A percentile compares a stretch with the other conserved stretches of the same genome.
These are phyloP conservation scores for Aspergillus sp. DNA, from an alignment of 2,329 filamentous ascomycete species.

Conservation along the genomic window DNA sequence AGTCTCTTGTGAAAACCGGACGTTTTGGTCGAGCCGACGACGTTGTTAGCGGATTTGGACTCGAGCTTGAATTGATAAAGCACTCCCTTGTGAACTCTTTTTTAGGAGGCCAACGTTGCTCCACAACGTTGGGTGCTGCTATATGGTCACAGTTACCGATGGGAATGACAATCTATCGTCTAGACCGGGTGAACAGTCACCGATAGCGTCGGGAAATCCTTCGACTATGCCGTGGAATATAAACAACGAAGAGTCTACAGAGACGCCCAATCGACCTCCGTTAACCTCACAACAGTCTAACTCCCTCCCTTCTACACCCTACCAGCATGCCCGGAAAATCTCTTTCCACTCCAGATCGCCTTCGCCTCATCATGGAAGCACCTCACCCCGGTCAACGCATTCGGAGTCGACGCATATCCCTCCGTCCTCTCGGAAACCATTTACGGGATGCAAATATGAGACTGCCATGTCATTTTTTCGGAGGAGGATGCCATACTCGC, in stretches of 20 bases:
- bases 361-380: constrained; percentile 74
- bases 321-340: constrained; percentile 81
- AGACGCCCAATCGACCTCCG: constrained; percentile 47
- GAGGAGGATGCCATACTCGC: constrained; percentile 85
- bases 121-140: constrained; percentile 35
- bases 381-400: constrained; percentile 86
- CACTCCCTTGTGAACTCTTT: not conserved
- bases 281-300: constrained; percentile 69
- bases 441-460: constrained; percentile 80
- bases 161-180: constrained; percentile 42
- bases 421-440: constrained; percentile 66
- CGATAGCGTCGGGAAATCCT: constrained; percentile 41
- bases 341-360: constrained; percentile 76
- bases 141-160: constrained; percentile 44
- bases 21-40: constrained; percentile 4
- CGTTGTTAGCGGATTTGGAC: constrained; percentile 9
- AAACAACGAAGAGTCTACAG: constrained; percentile 34
- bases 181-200: constrained; percentile 42
- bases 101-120: constrained; percentile 29
- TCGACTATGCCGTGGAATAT: constrained; percentile 44
- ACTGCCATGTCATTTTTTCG: constrained; percentile 78
- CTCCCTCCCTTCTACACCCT: constrained; percentile 90
- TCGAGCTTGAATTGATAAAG: constrained; percentile 6
- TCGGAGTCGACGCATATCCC: constrained; percentile 80
- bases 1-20: constrained; percentile 10